These are phyloP conservation scores for Coniochaeta pulveracea DNA, from an alignment of 2,329 filamentous ascomycete species.

Conservation along the genomic window DNA sequence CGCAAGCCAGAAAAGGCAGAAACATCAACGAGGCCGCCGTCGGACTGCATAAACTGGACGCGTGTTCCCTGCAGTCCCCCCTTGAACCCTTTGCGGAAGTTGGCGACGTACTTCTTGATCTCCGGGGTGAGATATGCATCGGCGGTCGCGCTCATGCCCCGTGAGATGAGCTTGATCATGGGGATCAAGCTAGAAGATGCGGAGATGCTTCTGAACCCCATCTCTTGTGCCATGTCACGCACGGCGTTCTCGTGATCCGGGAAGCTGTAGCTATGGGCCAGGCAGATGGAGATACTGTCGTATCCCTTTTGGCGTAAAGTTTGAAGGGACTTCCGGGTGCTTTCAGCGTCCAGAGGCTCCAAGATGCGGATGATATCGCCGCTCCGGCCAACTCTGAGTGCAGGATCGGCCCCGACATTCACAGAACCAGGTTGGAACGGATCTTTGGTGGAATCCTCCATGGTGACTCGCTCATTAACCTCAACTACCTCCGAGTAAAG, in stretches of 20 bases:
- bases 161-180: constrained; percentile 63
- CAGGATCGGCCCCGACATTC: not conserved
- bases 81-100: constrained; percentile 53
- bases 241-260: constrained; percentile 45
- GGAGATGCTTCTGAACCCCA: constrained; percentile 58
- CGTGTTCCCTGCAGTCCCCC: constrained; percentile 54
- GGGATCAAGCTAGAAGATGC: constrained; percentile 58
- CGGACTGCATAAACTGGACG: constrained; percentile 63
- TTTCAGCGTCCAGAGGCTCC: constrained; percentile 35
- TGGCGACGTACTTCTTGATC: constrained; percentile 58
- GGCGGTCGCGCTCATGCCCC: constrained; percentile 56
- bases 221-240: constrained; percentile 50
- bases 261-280: constrained; percentile 65
- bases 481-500: constrained; percentile 53
- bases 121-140: constrained; percentile 62
- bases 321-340: constrained; percentile 39
- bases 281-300: constrained; percentile 55
- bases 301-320: constrained; percentile 49
- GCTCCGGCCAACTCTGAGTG: constrained; percentile 26
- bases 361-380: constrained; percentile 56
- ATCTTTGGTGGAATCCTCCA: constrained; percentile 52
- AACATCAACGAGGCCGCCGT: constrained; percentile 41
- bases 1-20: constrained; percentile 55
- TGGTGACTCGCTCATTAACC: constrained; percentile 53
- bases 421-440: not conserved